Percentiles rank a stretch among this genome's conserved stretches.
phyloP scores from a whole-genome alignment of 179 eudicot genomes.

The Corrigiola litoralis region DNA sequence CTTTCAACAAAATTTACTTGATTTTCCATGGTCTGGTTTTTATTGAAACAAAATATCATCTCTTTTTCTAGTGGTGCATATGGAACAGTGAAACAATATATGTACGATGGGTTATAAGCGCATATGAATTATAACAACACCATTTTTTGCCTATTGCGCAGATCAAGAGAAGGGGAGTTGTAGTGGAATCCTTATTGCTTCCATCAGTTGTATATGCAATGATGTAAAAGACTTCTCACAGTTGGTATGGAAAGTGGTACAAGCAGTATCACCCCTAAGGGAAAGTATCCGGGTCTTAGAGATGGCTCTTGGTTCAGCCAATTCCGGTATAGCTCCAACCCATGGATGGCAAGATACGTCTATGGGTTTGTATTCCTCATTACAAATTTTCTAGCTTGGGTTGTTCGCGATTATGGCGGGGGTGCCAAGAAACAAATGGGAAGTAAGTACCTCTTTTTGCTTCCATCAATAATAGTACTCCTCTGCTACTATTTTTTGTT shows the following conservation, averaged over 20 bases:
- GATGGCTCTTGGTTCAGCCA: slow-evolving; percentile 67
- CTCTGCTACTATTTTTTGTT: neutral
- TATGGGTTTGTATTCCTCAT: slow-evolving; percentile 69
- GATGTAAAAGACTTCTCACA: slow-evolving; percentile 10
- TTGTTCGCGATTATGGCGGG: slow-evolving; percentile 74
- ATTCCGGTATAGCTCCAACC: slow-evolving; percentile 65
- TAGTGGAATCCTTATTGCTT: neutral
- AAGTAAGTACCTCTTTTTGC: slow-evolving; percentile 39
- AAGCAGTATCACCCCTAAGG: slow-evolving; percentile 14
- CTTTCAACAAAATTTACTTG: too few species aligned
- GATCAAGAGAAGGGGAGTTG: slow-evolving; percentile 29
- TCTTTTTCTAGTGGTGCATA: neutral
- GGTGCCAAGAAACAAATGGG: slow-evolving; percentile 39
- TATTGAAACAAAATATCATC: neutral
- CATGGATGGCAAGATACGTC: slow-evolving; percentile 91
- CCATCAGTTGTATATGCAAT: neutral
- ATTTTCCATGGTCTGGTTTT: neutral
- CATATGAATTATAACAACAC: neutral
- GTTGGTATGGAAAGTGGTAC: slow-evolving; percentile 26
- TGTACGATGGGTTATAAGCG: neutral
- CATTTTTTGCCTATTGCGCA: slow-evolving; percentile 7
- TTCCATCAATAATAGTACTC: neutral
- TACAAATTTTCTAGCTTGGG: slow-evolving; percentile 81
- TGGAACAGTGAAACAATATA: neutral
- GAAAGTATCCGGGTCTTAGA: slow-evolving; percentile 48